Base-by-base conservation (phyloP, 2,329 filamentous ascomycete genomes). In the Aspergillus sp. region DNA sequence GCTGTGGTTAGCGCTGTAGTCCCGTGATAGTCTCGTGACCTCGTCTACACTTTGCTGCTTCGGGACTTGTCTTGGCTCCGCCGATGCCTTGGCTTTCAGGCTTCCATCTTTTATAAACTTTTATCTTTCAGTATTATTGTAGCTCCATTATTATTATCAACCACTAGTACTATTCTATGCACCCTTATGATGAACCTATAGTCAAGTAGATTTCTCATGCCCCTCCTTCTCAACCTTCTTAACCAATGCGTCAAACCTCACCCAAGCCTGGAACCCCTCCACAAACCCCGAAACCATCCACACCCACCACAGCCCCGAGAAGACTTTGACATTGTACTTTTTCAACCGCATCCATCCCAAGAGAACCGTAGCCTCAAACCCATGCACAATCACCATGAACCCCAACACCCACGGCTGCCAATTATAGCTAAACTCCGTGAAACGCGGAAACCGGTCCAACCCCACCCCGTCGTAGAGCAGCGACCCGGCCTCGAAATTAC, bases 301-400 rank as follows among this genome's bases (percentile, higher is more conserved):
- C 31, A 71, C 68, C 79, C 82, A 85, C 81, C 83, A 89, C 17
- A 84, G 57, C 6, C 66, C 64, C 53, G 81, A 82, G 23, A 81
- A 73, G 45, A 79, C 63, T 28, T 79, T 80, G 54, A 88, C 80
- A n/a, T 81, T 81, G 74, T 87, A 80, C 63, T 74, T 82, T 58
- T 72, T 74, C 72, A 88, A 71, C 64, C 81, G 80, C 57, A 69
- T 76, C 13, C 74, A 65, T 7, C 76, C 76, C 74, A 88, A 79
- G 58, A 72, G 60, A 51, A 78, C 77, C 49, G 77, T 77, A n/a
- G 82, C 77, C 80, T 97, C 94, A 3, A 76, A 61, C 0, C 82
- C 23, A 76, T 97, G 94, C 13, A 92, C 84, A 0, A 71, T 80
- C 1, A 92, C 3, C 60, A 93, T 85, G 0, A 85, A 80, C 22